phyloP scores from a whole-genome alignment of 306 rosid genomes.

The Lathyrus aphaca region DNA sequence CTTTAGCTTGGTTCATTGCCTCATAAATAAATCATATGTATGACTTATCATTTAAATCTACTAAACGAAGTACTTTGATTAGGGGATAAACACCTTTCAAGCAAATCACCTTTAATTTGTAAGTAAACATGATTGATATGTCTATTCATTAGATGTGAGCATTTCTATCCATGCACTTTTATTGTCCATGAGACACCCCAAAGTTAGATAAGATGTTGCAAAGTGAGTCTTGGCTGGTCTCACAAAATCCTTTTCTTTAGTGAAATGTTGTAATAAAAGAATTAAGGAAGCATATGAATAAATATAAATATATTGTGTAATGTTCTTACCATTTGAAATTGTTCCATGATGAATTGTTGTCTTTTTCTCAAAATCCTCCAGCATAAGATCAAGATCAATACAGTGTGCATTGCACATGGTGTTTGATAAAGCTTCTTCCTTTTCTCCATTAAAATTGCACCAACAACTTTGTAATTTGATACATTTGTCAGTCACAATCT shows the following conservation, averaged over 20 bases:
- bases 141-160: background rate
- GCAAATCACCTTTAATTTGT: background rate
- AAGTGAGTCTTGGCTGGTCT: background rate
- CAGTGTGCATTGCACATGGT: background rate
- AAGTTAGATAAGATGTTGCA: background rate
- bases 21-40: background rate
- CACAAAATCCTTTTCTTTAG: background rate
- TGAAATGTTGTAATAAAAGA: background rate
- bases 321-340: background rate
- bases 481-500: background rate
- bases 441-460: background rate
- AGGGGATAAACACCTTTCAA: background rate
- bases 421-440: background rate
- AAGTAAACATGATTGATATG: background rate
- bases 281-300: background rate
- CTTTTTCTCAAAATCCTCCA: background rate
- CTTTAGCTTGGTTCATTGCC: background rate
- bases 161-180: background rate
- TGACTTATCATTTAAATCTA: background rate
- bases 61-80: background rate
- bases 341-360: background rate
- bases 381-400: background rate
- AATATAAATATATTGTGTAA: background rate
- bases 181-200: background rate
- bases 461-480: background rate